Conservation (phyloP, 768 basidiomycete genomes). For the Lactarius tabidus region DNA sequence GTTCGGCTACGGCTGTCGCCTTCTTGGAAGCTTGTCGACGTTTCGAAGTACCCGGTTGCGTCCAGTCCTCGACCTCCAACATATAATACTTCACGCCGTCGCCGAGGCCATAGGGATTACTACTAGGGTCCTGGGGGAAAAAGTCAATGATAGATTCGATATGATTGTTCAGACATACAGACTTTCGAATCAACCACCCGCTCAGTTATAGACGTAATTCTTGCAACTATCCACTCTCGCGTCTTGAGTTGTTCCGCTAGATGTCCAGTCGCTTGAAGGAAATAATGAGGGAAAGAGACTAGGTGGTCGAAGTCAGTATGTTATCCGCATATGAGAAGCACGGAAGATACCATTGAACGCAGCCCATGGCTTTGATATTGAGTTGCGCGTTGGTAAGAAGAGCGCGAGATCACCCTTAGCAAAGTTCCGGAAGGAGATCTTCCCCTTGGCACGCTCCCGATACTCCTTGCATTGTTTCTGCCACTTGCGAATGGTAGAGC, state of each 20-base stretch:
- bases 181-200: constrained; percentile 79
- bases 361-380: constrained; percentile 92
- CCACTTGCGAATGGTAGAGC: constrained; percentile 92
- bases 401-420: constrained; percentile 92
- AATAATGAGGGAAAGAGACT: constrained; percentile 98
- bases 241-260: constrained; percentile 86
- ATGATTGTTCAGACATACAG: constrained; percentile 27
- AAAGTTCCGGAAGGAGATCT: constrained; percentile 95
- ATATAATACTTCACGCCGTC: constrained; percentile 91
- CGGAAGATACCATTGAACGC: constrained; percentile 84
- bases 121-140: constrained; percentile 60
- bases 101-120: constrained; percentile 85
- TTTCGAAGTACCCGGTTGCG: constrained; percentile 63
- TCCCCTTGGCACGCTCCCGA: constrained; percentile 90
- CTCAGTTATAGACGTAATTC: constrained; percentile 86
- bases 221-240: constrained; percentile 92
- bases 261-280: constrained; percentile 82
- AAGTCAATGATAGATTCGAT: neutral
- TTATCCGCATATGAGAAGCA: neutral
- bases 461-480: constrained; percentile 97
- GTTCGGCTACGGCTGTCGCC: constrained; percentile 36
- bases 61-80: constrained; percentile 94
- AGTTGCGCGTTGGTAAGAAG: constrained; percentile 94
- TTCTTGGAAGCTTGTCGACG: constrained; percentile 54
- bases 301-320: constrained; percentile 32